These are phyloP conservation scores for Aspergillus niger DNA, from an alignment of 2,329 filamentous ascomycete species.

Conservation along the genomic window DNA sequence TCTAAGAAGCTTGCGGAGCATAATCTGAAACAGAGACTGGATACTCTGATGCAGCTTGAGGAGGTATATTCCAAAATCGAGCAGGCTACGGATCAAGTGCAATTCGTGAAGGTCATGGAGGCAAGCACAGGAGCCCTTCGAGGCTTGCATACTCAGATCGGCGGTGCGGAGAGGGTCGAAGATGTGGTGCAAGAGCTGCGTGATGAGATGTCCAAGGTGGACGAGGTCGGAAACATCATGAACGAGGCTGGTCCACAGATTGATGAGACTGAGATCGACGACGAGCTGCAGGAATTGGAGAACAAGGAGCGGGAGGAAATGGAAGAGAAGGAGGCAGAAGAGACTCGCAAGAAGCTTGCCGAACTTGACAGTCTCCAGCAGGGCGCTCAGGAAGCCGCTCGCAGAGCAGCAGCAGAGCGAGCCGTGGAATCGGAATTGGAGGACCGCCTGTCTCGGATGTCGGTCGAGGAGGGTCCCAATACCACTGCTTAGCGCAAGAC, in stretches of 20 bases:
- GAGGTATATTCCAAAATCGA: slow-evolving; percentile 80
- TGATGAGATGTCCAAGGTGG: slow-evolving; percentile 77
- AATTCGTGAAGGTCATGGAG: slow-evolving; percentile 81
- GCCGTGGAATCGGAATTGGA: slow-evolving; percentile 37
- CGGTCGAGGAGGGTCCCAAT: slow-evolving; percentile 38
- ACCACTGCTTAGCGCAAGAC: slow-evolving; percentile 23
- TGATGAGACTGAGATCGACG: slow-evolving; percentile 82
- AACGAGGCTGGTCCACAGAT: slow-evolving; percentile 63
- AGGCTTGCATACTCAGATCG: slow-evolving; percentile 73
- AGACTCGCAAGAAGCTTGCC: slow-evolving; percentile 53
- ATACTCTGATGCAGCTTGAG: slow-evolving; percentile 78
- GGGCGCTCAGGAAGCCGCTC: slow-evolving; percentile 45
- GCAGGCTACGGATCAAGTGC: slow-evolving; percentile 80
- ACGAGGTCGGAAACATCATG: slow-evolving; percentile 79
- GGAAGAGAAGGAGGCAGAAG: slow-evolving; percentile 53
- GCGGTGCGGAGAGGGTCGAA: slow-evolving; percentile 74
- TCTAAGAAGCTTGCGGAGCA: slow-evolving; percentile 80
- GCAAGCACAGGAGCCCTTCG: slow-evolving; percentile 72
- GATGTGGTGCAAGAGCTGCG: slow-evolving; percentile 72
- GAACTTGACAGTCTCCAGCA: slow-evolving; percentile 47
- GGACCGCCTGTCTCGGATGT: slow-evolving; percentile 45
- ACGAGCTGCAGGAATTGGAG: slow-evolving; percentile 79
- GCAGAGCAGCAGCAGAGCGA: slow-evolving; percentile 28
- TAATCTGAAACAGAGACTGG: slow-evolving; percentile 69
- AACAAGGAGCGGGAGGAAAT: slow-evolving; percentile 54